Evolutionary conservation across 192 early-diverging fungal genomes (phyloP), one percentile per base, ranked within the genome.

Genomic region (Backusella australiensis): DNA sequence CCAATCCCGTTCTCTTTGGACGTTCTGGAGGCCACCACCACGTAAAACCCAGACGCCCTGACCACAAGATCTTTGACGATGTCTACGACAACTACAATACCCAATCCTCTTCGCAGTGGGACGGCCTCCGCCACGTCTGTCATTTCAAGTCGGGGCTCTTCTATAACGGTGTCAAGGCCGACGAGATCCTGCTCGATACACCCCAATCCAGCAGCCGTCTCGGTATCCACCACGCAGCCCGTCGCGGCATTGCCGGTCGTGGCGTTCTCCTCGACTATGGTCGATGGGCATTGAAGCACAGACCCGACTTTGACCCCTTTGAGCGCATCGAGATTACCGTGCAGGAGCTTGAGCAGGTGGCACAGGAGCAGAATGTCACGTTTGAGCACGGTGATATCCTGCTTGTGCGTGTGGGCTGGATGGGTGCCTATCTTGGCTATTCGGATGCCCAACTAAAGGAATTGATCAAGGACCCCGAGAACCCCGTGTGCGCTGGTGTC

Each of bases 51-150:
- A 19, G 26, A 1, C n/a, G 39, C 29, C 0, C 23, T 0, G 56
- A 63, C 12, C 19, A 68, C 42, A 19, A 34, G 26, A 36, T 32
- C 17, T 77, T 77, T 78, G 80, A 82, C 12, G 80, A 82, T 52
- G 12, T 72, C n/a, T 82, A 82, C 26, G 35, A 72, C 42, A 76
- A 82, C 70, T 78, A 69, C 72, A 82, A 82, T 35, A 74, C 80
- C 0, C 80, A 82, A 59, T 69, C 80, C 2, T 82, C 80, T 4
- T 71, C 76, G 5, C 80, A 82, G 44, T 82, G 80, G 80, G 80
- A 82, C 44, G 80, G 80, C 35, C 71, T 82, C 1, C 36, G 68
- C 4, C 80, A 82, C 19, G 42, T 78, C 8, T 68, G 72, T n/a
- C 72, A 78, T 19, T 23, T 77, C n/a, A n/a, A 29, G 19, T 68